phyloP scores from a whole-genome alignment of 1,139 yeast species.

The Yarrowia galli region DNA sequence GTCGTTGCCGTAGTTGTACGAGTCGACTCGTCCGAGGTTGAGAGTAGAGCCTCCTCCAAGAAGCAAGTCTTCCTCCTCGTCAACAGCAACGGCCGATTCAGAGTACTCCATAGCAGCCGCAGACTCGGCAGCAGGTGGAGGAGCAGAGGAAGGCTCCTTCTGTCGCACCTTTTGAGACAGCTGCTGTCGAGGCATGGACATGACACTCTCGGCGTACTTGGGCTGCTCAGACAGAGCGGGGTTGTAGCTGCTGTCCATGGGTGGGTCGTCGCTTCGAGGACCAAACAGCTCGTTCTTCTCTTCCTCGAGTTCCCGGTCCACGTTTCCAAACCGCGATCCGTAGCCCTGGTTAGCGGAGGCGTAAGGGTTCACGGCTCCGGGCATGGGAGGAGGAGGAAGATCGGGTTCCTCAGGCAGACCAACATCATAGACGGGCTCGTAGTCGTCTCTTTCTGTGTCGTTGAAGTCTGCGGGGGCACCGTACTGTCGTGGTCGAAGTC shows the following conservation, averaged over 20 bases:
- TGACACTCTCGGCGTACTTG: slow-evolving; percentile 38
- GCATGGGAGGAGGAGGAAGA: slow-evolving; percentile 31
- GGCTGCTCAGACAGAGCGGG: slow-evolving; percentile 14
- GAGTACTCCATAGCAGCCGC: too few relatives aligned
- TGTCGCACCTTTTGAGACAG: slow-evolving; percentile 39
- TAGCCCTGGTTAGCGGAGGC: slow-evolving; percentile 46
- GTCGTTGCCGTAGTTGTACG: slow-evolving; percentile 39
- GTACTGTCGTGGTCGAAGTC: slow-evolving; percentile 14
- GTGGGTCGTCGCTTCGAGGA: slow-evolving; percentile 41
- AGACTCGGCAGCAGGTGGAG: background rate
- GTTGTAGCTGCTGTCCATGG: slow-evolving; percentile 14
- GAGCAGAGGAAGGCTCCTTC: slow-evolving; percentile 32
- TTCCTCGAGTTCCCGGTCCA: slow-evolving; percentile 43
- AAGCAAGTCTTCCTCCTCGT: slow-evolving; percentile 31
- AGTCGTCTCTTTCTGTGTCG: slow-evolving; percentile 3
- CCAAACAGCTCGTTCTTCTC: slow-evolving; percentile 48
- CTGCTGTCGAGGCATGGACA: slow-evolving; percentile 40
- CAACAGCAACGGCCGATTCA: slow-evolving; percentile 49
- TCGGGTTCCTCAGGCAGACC: slow-evolving; percentile 20
- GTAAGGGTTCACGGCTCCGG: slow-evolving; percentile 43
- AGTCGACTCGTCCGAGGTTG: slow-evolving; percentile 42
- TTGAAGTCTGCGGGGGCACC: background rate
- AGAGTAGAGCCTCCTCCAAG: slow-evolving; percentile 26
- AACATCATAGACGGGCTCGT: slow-evolving; percentile 25
- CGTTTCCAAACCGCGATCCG: slow-evolving; percentile 44